A percentile compares a stretch with the other conserved stretches of the same genome.
Evolutionary conservation across 129 eudicot species (phyloP).

Genomic region (Scalesia atractyloides): DNA sequence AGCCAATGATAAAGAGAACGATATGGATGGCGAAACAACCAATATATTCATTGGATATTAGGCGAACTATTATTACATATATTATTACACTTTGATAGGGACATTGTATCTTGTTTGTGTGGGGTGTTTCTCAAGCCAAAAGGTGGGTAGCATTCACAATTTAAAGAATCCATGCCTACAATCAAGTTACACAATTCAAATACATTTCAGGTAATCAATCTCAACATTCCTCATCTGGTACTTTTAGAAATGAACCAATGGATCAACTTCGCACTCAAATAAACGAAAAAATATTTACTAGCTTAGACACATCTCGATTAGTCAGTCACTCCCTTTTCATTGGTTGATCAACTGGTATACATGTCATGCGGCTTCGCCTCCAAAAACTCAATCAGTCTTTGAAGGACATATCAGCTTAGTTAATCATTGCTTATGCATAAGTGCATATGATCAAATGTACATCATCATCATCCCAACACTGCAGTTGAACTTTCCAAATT

Average conservation of each 20-base stretch:
- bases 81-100: too few species aligned
- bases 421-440: conserved; percentile 26
- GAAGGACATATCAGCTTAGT: conserved; percentile 35
- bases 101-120: neutral
- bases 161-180: conserved; percentile 31
- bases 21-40: too few species aligned
- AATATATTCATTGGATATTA: too few species aligned
- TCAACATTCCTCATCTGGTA: conserved; percentile 30
- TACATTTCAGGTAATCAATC: conserved; percentile 30
- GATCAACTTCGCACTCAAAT: conserved; percentile 37
- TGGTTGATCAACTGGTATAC: conserved; percentile 34
- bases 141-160: conserved; percentile 28
- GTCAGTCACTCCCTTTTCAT: conserved; percentile 24
- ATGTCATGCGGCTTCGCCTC: conserved; percentile 26
- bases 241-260: conserved; percentile 36
- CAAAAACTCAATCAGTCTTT: conserved; percentile 30
- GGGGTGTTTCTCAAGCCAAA: conserved; percentile 14
- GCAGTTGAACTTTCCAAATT: conserved; percentile 33
- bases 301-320: conserved; percentile 29
- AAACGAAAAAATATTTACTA: conserved; percentile 35
- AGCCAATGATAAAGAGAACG: too few species aligned
- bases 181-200: conserved; percentile 36
- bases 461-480: conserved; percentile 38
- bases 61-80: too few species aligned
- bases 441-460: conserved; percentile 37